Percentiles rank a stretch among this genome's conserved stretches.
These are phyloP conservation scores for Solanum bukasovii DNA, from an alignment of 257 asterid genomes.

Conservation along the genomic window DNA sequence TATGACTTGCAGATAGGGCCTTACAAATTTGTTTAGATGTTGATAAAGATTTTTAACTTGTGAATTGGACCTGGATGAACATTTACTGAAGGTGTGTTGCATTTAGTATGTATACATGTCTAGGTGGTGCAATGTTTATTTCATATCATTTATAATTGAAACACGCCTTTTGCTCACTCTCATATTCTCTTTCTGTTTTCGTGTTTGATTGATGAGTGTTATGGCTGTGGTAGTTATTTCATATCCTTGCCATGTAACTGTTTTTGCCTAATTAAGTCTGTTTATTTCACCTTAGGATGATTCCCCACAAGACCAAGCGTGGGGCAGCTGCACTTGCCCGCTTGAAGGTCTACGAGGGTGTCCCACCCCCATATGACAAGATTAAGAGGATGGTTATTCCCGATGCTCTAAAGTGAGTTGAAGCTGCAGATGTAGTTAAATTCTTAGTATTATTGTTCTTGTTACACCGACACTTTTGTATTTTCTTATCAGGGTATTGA, in stretches of 20 bases:
- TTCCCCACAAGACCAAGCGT: constrained; percentile 81
- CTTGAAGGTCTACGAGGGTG: constrained; percentile 71
- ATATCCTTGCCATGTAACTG: background rate
- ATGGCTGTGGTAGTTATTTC: background rate
- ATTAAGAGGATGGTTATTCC: constrained; percentile 79
- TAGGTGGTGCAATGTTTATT: background rate
- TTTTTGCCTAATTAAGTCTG: background rate
- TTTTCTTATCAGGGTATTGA: constrained; percentile 21
- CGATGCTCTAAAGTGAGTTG: constrained; percentile 70
- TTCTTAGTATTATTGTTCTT: background rate
- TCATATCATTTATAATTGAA: background rate
- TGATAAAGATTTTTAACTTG: background rate
- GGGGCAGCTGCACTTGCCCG: constrained; percentile 91
- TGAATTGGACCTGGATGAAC: background rate
- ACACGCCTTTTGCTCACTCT: background rate
- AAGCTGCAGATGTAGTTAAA: background rate
- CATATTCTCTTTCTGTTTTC: background rate
- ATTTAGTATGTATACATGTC: background rate
- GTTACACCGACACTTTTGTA: background rate
- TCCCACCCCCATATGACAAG: constrained; percentile 80
- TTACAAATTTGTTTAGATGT: background rate
- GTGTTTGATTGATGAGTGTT: background rate
- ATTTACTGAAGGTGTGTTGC: background rate
- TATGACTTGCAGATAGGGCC: background rate
- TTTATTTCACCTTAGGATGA: constrained; percentile 32